Conservation (phyloP, 139 green algal species). For the Volvox reticuliferus region DNA sequence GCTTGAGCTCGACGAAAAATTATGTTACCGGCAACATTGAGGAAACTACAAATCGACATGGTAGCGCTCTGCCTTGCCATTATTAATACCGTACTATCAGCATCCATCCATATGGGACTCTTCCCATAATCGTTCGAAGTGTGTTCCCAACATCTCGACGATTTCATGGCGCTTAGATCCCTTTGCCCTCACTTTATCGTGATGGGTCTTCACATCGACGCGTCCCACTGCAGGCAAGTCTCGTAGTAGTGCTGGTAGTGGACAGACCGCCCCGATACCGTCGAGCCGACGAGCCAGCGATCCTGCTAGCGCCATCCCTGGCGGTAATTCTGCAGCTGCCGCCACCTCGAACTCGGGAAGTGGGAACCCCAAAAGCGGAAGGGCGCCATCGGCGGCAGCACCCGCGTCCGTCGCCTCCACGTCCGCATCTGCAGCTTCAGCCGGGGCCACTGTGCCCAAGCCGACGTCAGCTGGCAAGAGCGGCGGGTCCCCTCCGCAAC, state of each 20-base stretch:
- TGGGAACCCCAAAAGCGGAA: not conserved
- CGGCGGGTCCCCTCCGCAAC: not conserved
- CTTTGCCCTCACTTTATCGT: too few relatives aligned
- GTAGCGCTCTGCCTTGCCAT: too few relatives aligned
- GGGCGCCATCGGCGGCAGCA: not conserved
- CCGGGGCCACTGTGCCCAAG: conserved; percentile 1
- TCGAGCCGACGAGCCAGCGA: not conserved
- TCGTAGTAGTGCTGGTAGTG: not conserved
- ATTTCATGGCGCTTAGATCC: not conserved
- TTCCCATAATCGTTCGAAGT: too few relatives aligned
- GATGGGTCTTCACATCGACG: too few relatives aligned
- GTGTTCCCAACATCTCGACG: not conserved
- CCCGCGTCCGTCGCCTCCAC: not conserved
- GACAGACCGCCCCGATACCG: not conserved
- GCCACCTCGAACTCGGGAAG: not conserved
- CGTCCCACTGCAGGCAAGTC: not conserved
- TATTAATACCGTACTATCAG: not conserved
- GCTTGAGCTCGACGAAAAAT: too few relatives aligned
- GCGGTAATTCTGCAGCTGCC: not conserved
- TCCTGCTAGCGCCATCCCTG: not conserved
- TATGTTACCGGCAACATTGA: too few relatives aligned
- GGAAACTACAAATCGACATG: too few relatives aligned
- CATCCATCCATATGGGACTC: not conserved
- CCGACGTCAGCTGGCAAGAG: not conserved
- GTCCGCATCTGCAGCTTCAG: not conserved